phyloP scores from a whole-genome alignment of 1,284 basidiomycete species.

The Ustilago curta region DNA sequence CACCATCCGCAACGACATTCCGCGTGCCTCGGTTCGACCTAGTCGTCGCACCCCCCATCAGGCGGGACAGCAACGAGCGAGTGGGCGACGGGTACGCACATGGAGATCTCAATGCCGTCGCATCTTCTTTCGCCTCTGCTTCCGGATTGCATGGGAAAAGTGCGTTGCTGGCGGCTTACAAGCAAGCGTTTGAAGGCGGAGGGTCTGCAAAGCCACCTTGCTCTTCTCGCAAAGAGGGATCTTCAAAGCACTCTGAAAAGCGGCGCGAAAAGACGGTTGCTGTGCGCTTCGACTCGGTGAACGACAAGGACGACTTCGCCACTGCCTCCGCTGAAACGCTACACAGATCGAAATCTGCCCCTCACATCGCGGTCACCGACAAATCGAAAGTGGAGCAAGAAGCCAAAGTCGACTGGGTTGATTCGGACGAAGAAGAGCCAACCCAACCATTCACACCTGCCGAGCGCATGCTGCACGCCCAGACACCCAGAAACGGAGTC shows the following conservation, averaged over 20 bases:
- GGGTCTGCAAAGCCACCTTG: constrained; percentile 5
- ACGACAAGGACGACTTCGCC: background rate
- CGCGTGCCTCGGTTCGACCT: constrained; percentile 35
- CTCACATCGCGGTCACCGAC: constrained; percentile 17
- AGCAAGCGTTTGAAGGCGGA: constrained; percentile 35
- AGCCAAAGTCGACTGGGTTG: constrained; percentile 5
- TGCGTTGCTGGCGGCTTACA: constrained; percentile 38
- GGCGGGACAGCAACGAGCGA: constrained; percentile 1
- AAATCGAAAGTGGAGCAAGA: background rate
- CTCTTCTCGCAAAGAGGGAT: constrained; percentile 16
- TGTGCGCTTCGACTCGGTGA: constrained; percentile 29
- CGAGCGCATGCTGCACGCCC: constrained; percentile 15
- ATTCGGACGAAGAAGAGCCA: constrained; percentile 4
- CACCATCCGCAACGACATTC: constrained; percentile 4
- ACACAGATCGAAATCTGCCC: constrained; percentile 28
- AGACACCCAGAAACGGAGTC: constrained; percentile 31
- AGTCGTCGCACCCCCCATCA: background rate
- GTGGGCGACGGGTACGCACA: background rate
- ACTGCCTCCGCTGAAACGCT: constrained; percentile 3
- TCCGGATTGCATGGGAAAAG: constrained; percentile 36
- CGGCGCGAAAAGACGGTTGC: constrained; percentile 40
- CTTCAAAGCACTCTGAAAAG: constrained; percentile 25
- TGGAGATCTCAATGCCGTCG: constrained; percentile 21
- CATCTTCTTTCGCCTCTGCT: constrained; percentile 23
- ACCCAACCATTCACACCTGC: constrained; percentile 19